Base-by-base conservation (phyloP, 192 early-diverging fungal genomes). In the Podila epigama region DNA sequence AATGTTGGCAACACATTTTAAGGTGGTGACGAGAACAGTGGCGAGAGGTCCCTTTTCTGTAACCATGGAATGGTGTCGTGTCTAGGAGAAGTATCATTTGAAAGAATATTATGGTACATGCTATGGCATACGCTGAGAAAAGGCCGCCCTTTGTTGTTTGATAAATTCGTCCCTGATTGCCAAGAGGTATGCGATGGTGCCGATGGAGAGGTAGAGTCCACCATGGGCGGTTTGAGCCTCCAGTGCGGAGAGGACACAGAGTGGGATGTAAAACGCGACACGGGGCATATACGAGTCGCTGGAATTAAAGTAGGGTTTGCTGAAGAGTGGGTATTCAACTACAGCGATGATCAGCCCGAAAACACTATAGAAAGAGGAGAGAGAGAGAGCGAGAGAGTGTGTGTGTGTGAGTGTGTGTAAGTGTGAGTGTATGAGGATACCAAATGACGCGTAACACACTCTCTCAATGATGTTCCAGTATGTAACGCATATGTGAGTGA, bases 171-270 rank as follows among this genome's bases (percentile, higher is more conserved):
- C 66, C 0, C 73, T 59, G 48, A 77, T 68, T 22, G 73, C 73
- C 60, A 63, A 58, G 22, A 77, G 12, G 7, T 77, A 77, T 1
- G 66, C 73, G 10, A 77, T 20, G 16, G 66, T 68, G 11, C 60
- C 73, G 28, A 77, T 77, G 10, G 66, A 54, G 3, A 77, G 66
- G 41, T 77, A 77, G 18, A 68, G 50, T 29, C 60, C 65, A 63
- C 73, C 73, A 28, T 77, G 67, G n/a, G 68, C 61, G 5, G 73
- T 68, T 20, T 77, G 73, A 5, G 60, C 66, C 20, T 68, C 73
- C 7, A 77, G 56, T 5, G 68, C 7, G 5, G 66, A 36, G 20
- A 77, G 11, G 56, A 77, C 73, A 5, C 55, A 44, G 11, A 77
- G 9, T 8, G 66, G 73, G 50, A 77, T 77, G 28, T 58, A 77